Evolutionary conservation across 2,329 filamentous ascomycete species (phyloP).

Genomic region (Fusarium compactum): DNA sequence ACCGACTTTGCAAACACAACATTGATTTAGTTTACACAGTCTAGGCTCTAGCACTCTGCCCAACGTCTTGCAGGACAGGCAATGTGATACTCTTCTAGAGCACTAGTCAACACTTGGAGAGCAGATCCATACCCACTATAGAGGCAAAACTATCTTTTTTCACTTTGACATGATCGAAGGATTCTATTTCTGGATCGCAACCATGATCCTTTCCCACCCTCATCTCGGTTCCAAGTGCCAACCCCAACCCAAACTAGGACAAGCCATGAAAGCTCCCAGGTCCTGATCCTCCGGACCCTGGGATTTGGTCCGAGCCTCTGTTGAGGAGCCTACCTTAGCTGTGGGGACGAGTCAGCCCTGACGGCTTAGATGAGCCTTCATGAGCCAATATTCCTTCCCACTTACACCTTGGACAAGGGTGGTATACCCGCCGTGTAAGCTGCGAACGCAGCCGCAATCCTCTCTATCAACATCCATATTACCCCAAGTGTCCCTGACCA

Average conservation of each 20-base stretch:
- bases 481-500: slow-evolving; percentile 17
- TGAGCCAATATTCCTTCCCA: slow-evolving; percentile 10
- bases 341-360: slow-evolving; percentile 33
- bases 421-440: slow-evolving; percentile 18
- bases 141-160: neutral
- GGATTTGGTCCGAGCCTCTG: slow-evolving; percentile 4
- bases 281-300: slow-evolving; percentile 19
- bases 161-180: slow-evolving; percentile 4
- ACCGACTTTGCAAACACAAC: slow-evolving; percentile 10
- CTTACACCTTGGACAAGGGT: slow-evolving; percentile 10
- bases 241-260: slow-evolving; percentile 25
- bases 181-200: slow-evolving; percentile 36
- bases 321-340: slow-evolving; percentile 15
- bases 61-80: neutral
- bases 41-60: neutral
- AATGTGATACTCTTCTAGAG: neutral
- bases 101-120: neutral
- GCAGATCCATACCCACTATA: neutral
- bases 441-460: slow-evolving; percentile 26
- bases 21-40: neutral
- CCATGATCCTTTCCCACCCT: slow-evolving; percentile 23
- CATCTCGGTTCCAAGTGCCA: slow-evolving; percentile 35
- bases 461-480: slow-evolving; percentile 4
- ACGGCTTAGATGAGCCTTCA: slow-evolving; percentile 21
- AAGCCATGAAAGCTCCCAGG: slow-evolving; percentile 11